Evolutionary conservation across 2,329 filamentous ascomycete species (phyloP), one percentile per base, ranked within the genome.

Genomic region (Colletotrichum caudatum): DNA sequence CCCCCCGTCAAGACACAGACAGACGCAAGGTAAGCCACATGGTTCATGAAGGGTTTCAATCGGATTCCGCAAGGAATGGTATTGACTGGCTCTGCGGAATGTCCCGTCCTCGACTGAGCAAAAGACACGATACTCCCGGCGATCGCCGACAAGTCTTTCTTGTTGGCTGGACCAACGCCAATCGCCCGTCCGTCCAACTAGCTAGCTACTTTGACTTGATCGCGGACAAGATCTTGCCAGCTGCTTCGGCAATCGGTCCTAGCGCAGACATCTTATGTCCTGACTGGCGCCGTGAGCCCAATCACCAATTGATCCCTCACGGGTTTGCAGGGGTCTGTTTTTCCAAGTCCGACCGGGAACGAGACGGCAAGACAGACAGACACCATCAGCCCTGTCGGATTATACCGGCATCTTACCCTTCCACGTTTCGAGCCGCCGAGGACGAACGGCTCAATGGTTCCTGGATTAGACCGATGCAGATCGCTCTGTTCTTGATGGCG

Each of bases 221-320:
- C 3, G 48, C 61, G 54, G 29, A 26, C 12, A 39, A 39, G 37
- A 58, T 46, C 26, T 58, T 44, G 16, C 18, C 41, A n/a, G 41
- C 44, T 6, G 20, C 18, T 56, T 65, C 66, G 61, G 66, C 46
- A 69, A 59, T 65, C 53, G 61, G 51, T 12, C 11, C 11, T 12
- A 2, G 3, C 39, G n/a, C n/a, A n/a, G 5, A 18, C n/a, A 16
- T 5, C 48, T 50, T 56, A 48, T 18, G n/a, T 33, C 58, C 50
- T 14, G 6, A 6, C 23, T 16, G 33, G 9, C 26, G 23, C 26
- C 0, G 23, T 16, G 14, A 14, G 3, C 11, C 69, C 69, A 64
- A 64, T 69, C 50, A 63, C 11, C 18, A 8, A 44, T 62, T 68
- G 46, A 58, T 58, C 64, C 64, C 18, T 4, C 5, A 59, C 69